Evolutionary conservation across 1,284 basidiomycete species (phyloP), one percentile per base, ranked within the genome.

Genomic region (Rhodotorula sp.): DNA sequence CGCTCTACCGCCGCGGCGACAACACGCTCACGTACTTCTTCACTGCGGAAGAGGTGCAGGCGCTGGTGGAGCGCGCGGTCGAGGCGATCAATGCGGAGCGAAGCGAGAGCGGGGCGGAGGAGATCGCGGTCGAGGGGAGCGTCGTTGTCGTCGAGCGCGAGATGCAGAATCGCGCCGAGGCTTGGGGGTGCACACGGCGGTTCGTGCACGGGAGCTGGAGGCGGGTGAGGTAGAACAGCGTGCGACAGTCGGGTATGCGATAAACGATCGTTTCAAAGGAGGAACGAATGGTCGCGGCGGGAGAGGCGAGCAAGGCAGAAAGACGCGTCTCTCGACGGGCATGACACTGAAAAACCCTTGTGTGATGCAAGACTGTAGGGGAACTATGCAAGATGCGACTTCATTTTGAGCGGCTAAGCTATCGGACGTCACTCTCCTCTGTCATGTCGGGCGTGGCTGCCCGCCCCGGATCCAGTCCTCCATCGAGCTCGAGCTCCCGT

Each of bases 11-110:
- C 15, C 69, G 81, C 17, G 82, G 81, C 19, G 82, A 83, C 57
- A 77, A 79, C 36, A 83, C 82, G 3, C 76, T 82, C 73, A 81
- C 80, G 41, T 82, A 81, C 72, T 82, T 81, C 57, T 83, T 82
- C 67, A 71, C 69, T 1, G 37, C 66, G 17, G 71, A 76, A 5
- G 79, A 82, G 44, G 72, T 83, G 0, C 46, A 76, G 39, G n/a
- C 41, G 4, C 46, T 70, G 15, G 39, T 73, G 34, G 29, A 62
- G 41, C 29, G 17, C 3, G 62, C 59, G 8, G n/a, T 32, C 9
- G 44, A 46, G 19, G 36, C 41, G 13, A 17, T 57, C 25, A 53
- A 57, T 39, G 58, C n/a, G 39, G 54, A 32, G 46, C 41, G 22
- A n/a, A 27, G 25, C 32, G 55, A 2, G 22, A n/a, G 15, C 12